Base-by-base conservation (phyloP, 352 stramenopile species). In the Phytopythium litorale region DNA sequence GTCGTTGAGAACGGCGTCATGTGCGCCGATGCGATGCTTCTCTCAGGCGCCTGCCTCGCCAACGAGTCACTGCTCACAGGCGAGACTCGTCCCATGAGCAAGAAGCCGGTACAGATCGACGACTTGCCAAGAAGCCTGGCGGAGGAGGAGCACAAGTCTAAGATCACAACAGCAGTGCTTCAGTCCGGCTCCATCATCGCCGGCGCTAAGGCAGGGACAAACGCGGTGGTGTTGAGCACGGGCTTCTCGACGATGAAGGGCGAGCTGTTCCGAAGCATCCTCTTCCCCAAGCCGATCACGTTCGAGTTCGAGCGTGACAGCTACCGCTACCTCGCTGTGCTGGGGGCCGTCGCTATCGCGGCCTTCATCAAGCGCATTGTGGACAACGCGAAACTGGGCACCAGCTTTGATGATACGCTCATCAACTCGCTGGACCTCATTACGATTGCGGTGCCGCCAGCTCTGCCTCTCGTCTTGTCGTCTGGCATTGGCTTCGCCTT, bases 241-340 rank as follows among this genome's bases (percentile, higher is more conserved):
- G 76, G 78, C 23, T 87, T 88, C 35, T 82, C 69, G 16, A 89
- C 82, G 1, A 61, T 60, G 18, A 88, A 88, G 33, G 82, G 82
- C 37, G 75, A 92, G 58, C 67, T 91, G 3, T 84, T 89, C 56
- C 82, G 73, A 11, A 74, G 63, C 32, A 91, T 91, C 48, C 32
- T 91, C 1, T 89, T 81, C 62, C 82, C 82, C 2, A 75, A 79
- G 42, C 53, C 48, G 6, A 73, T 89, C 46, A 65, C 60, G 7
- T 89, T 92, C 48, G 65, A 81, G 64, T 84, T 89, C 53, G 80
- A 89, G 53, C 75, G 71, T 4, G 81, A 91, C 63, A 86, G 79
- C 63, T 91, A 91, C 70, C 66, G 72, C 8, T 87, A 87, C 65
- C 49, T 89, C 9, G 62, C 56, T 0, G 71, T 78, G 52, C 67